Evolutionary conservation across 352 stramenopile genomes (phyloP).

Genomic region (Peronospora tabacina): DNA sequence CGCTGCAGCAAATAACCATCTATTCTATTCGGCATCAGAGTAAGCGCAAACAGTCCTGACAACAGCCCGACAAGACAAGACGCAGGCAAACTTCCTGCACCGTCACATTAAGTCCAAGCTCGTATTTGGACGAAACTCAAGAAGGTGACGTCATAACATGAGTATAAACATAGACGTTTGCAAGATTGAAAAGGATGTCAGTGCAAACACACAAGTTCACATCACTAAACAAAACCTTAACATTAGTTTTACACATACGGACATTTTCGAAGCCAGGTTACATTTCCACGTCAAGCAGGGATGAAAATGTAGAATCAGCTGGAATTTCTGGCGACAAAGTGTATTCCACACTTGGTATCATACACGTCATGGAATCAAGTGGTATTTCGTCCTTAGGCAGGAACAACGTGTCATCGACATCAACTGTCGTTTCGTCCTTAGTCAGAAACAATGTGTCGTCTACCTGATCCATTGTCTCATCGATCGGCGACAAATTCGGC

Average conservation of each 20-base stretch:
- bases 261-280: constrained; percentile 4
- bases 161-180: too few relatives aligned
- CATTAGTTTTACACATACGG: neutral
- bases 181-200: too few relatives aligned
- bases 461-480: neutral
- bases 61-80: too few relatives aligned
- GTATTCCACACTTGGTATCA: constrained; percentile 5
- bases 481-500: constrained; percentile 4
- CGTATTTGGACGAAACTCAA: too few relatives aligned
- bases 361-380: constrained; percentile 11
- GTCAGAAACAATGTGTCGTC: constrained; percentile 7
- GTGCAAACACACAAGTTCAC: too few relatives aligned
- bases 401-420: constrained; percentile 3
- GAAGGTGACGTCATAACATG: too few relatives aligned
- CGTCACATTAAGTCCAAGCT: too few relatives aligned
- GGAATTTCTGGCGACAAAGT: constrained; percentile 4
- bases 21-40: too few relatives aligned
- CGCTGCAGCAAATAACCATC: too few relatives aligned
- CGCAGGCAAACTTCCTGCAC: too few relatives aligned
- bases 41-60: too few relatives aligned
- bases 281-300: constrained; percentile 15
- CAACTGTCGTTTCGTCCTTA: constrained; percentile 10
- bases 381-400: constrained; percentile 2
- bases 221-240: too few relatives aligned
- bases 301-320: neutral